Evolutionary conservation across 2,329 filamentous ascomycete species (phyloP), one percentile per base, ranked within the genome.

Genomic region (Thelonectria discophora): DNA sequence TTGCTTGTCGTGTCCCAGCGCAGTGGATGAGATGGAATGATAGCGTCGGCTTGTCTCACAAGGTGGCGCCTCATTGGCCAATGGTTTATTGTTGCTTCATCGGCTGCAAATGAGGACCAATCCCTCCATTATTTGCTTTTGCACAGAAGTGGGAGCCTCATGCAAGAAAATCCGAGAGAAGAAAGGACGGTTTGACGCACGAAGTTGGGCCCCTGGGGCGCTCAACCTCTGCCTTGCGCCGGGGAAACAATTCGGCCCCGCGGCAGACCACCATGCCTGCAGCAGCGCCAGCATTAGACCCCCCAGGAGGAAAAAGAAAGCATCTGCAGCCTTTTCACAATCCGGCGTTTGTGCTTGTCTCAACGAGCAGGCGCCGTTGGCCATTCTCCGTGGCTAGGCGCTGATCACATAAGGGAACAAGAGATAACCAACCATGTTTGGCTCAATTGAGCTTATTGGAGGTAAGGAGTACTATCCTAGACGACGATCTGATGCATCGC

Each of bases 11-110:
- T 46, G 46, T 37, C 42, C 52, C 52, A 37, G 34, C 6, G 42
- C 30, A 47, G 30, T 18, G 42, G 52, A 27, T 46, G 42, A 32
- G 7, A 20, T 21, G 52, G 52, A 55, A 55, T 55, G 52, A 55
- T 37, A 3, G 18, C 20, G 17, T 24, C 42, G 30, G 21, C 13
- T n/a, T 15, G 27, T 24, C 18, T 34, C 18, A 43, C 42, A 37
- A 21, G 42, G 37, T 12, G 42, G 24, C 7, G 17, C 18, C 20
- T 47, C 3, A 55, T 55, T 55, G 52, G 52, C n/a, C 8, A 47
- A 37, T 37, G 12, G 34, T 5, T 15, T 37, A 37, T 37, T 15
- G 15, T 37, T 13, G 15, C n/a, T 37, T 15, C 34, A 37, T 37
- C 34, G 34, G 7, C 34, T 15, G 34, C 34, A 37, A 37, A 37